Percentiles rank a stretch among this genome's conserved stretches.
Conservation (phyloP, 352 stramenopile species). For the Globisporangium solare region DNA sequence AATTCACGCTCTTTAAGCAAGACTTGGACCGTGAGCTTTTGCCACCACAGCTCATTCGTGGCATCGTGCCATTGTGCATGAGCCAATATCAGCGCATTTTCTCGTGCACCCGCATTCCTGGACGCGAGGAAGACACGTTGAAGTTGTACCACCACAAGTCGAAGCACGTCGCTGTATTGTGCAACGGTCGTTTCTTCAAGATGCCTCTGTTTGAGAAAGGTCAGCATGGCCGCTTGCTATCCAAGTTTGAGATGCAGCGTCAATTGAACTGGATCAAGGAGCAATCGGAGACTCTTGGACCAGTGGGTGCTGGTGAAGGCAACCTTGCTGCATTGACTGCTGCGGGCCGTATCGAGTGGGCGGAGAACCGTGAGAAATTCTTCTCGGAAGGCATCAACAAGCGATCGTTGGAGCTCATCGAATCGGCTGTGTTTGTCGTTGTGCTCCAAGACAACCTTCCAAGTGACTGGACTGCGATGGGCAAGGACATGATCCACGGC, state of each 20-base stretch:
- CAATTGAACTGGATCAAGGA: conserved; percentile 72
- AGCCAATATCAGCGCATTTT: conserved; percentile 89
- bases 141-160: conserved; percentile 68
- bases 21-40: conserved; percentile 82
- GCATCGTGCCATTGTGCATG: conserved; percentile 89
- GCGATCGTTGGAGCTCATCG: conserved; percentile 68
- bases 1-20: conserved; percentile 87
- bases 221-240: conserved; percentile 63
- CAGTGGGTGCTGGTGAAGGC: conserved; percentile 30
- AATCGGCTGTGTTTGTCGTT: conserved; percentile 78
- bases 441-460: conserved; percentile 63
- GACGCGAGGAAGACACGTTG: conserved; percentile 78
- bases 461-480: conserved; percentile 59
- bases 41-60: conserved; percentile 73
- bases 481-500: conserved; percentile 79
- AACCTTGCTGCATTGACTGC: conserved; percentile 80
- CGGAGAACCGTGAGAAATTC: conserved; percentile 83
- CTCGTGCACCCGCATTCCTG: conserved; percentile 83
- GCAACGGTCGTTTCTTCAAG: conserved; percentile 86
- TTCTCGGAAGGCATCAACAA: conserved; percentile 88
- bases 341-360: conserved; percentile 82
- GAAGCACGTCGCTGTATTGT: conserved; percentile 87
- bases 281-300: conserved; percentile 32
- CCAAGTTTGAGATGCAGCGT: conserved; percentile 76
- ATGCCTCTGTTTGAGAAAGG: conserved; percentile 83